Base-by-base conservation (phyloP, 177 flowering plant genomes). In the Vitis hybrid region DNA sequence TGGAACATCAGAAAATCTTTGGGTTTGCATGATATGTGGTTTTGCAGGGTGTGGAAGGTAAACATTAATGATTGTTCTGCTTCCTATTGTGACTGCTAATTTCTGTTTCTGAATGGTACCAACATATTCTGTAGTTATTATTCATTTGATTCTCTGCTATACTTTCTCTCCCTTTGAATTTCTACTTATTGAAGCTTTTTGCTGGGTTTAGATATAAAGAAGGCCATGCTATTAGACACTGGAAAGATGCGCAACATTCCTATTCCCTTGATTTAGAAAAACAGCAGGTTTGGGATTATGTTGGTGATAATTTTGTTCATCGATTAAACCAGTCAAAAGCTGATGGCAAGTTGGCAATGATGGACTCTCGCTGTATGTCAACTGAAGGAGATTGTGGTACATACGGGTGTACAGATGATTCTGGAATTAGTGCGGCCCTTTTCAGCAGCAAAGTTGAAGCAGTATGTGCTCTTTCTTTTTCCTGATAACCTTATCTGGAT, bases 41-140 rank as follows among this genome's bases (percentile, higher is more conserved):
- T 96, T 94, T 82, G 85, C 92, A n/a, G 97, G 97, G 52, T 94
- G 97, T 81, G 98, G 97, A 82, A 94, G 98, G 98, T 96, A 73
- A 63, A 17, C 11, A 59, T 67, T 34, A 8, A 62, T 66, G 9
- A n/a, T 50, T 1, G n/a, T 21, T 56, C n/a, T 19, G 30, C 14
- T n/a, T 49, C 34, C 34, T 15, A 26, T 57, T 39, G 48, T 39
- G 48, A 39, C 9, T 39, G 48, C 48, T 39, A 39, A 39, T 39
- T 39, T 39, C 48, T 39, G 48, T 39, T 39, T 39, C 48, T 39
- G 48, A 39, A 6, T 39, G 48, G 48, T 6, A 39, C 48, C 9
- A 39, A 7, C 9, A 6, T 39, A 39, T 39, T 39, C 7, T 39
- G 48, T 39, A 6, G 48, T 39, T 39, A 6, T 7, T 70, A 2